Base-by-base conservation (phyloP, 805 yeast genomes). In the Saccharomycopsis synnaedendra region DNA sequence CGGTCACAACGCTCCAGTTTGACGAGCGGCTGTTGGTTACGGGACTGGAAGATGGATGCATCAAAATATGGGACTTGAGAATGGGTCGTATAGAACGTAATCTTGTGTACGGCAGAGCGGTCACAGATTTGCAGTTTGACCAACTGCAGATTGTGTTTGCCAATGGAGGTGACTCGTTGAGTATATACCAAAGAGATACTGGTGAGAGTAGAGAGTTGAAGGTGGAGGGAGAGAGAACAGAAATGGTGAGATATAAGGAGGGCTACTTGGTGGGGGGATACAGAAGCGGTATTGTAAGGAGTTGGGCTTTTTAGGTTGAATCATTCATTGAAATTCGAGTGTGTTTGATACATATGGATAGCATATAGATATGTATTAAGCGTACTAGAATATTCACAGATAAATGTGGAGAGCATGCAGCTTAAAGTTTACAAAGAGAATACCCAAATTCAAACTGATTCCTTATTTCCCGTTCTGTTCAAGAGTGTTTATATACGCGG, bases 1-100 rank as follows among this genome's bases (percentile, higher is more conserved):
- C 87, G 2, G 76, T 83, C 6, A 76, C 87, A 0, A 68, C 79
- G 35, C 64, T 83, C 39, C 83, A 81, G 57, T 83, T 83, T 60
- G 87, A 82, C 57, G 79, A 77, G n/a, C 66, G 65, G 42, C 75
- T 76, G 56, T 61, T 83, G 36, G 72, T 78, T 3, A 77, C 87
- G 0, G 86, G 86, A 5, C 72, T 82, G 10, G 60, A 65, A 5
- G 89, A 82, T 57, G 65, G 82, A 44, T 75, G 80, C 28, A 69
- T 82, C 3, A 68, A 86, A 47, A 69, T 80, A 8, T 83, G 90
- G 90, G 90, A 83, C 60, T 63, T 83, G 39, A 67, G 90, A 53
- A 78, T 76, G 0, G 88, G 89, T 9, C 67, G 75, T 1, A 69
- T 82, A 9, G 61, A 70, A 37, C 81, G 79, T 56, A 76, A 82